Conservation (phyloP, 2,329 filamentous ascomycete genomes). For the Pyrenochaeta sp. region DNA sequence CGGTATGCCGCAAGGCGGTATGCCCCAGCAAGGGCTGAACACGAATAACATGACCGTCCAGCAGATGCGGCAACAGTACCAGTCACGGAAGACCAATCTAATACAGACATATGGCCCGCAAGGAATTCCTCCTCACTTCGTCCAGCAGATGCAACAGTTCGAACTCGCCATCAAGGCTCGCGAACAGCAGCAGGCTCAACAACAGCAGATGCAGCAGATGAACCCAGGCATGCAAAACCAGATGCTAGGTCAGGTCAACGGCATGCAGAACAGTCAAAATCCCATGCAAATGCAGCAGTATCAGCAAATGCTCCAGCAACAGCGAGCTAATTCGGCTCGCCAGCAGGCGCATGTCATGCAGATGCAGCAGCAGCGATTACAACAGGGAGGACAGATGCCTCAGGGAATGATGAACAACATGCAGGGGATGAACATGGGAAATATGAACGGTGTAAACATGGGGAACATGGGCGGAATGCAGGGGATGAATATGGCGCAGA, state of each 20-base stretch:
- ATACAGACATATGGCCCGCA: slow-evolving; percentile 29
- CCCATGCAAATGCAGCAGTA: slow-evolving; percentile 45
- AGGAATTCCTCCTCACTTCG: slow-evolving; percentile 34
- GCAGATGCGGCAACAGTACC: slow-evolving; percentile 35
- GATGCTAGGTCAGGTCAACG: slow-evolving; percentile 37
- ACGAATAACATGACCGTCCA: slow-evolving; percentile 36
- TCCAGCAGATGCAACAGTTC: slow-evolving; percentile 38
- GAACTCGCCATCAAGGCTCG: slow-evolving; percentile 35
- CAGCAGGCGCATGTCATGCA: slow-evolving; percentile 44
- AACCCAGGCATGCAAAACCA: slow-evolving; percentile 20
- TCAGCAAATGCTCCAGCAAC: slow-evolving; percentile 43
- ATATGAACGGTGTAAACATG: slow-evolving; percentile 35
- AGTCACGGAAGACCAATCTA: slow-evolving; percentile 32
- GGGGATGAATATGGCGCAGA: slow-evolving; percentile 6
- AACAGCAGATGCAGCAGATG: slow-evolving; percentile 27
- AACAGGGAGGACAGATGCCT: slow-evolving; percentile 37
- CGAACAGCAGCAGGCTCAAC: slow-evolving; percentile 22
- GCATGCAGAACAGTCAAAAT: slow-evolving; percentile 25
- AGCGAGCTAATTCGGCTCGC: slow-evolving; percentile 41
- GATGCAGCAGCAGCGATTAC: slow-evolving; percentile 42
- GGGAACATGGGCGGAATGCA: slow-evolving; percentile 25
- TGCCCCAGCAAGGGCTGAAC: slow-evolving; percentile 30
- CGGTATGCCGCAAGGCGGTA: slow-evolving; percentile 26
- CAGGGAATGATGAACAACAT: slow-evolving; percentile 44
- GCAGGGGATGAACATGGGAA: slow-evolving; percentile 40